Evolutionary conservation across 2,329 filamentous ascomycete genomes (phyloP), one percentile per base, ranked within the genome.

Genomic region (Aspergillus eucalypticola): DNA sequence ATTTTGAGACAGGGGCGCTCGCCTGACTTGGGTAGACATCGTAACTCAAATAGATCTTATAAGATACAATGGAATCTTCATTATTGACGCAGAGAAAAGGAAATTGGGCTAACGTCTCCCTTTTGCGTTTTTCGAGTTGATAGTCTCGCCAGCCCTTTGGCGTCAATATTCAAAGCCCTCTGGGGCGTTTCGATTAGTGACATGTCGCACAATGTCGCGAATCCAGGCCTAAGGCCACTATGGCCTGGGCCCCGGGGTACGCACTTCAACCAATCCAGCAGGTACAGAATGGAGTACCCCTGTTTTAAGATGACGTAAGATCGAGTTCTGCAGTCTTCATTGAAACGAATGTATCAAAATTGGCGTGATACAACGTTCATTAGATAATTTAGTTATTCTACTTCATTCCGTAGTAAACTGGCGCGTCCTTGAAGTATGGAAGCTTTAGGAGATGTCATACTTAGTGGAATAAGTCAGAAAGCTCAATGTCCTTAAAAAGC

Each of bases 221-320:
- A 8, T 15, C 15, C 23, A 27, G 23, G 25, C 13, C n/a, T n/a
- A 29, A 25, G 11, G 23, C 46, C 25, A 11, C 46, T 8, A 11
- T 49, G 15, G 46, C 23, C 46, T 49, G 46, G 46, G 25, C 46
- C 46, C 42, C 44, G 15, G 19, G 13, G 5, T 46, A 25, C 42
- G 19, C 44, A n/a, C 7, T 39, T 25, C 50, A 15, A 53, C 10
- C 35, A 15, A 54, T 54, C n/a, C 23, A 27, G 39, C 35, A 29
- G 27, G 8, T 11, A 41, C 39, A 23, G 32, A 13, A 23, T 41
- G 51, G 13, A 23, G 32, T 54, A 35, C 17, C 53, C 53, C 53
- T 44, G 53, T 55, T 32, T 6, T 17, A 23, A 32, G 46, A 55
- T 55, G 53, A 55, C 53, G 53, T 55, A 55, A 55, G 53, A 13